phyloP scores from a whole-genome alignment of 2,329 filamentous ascomycete species.

The Colletotrichum cereale region DNA sequence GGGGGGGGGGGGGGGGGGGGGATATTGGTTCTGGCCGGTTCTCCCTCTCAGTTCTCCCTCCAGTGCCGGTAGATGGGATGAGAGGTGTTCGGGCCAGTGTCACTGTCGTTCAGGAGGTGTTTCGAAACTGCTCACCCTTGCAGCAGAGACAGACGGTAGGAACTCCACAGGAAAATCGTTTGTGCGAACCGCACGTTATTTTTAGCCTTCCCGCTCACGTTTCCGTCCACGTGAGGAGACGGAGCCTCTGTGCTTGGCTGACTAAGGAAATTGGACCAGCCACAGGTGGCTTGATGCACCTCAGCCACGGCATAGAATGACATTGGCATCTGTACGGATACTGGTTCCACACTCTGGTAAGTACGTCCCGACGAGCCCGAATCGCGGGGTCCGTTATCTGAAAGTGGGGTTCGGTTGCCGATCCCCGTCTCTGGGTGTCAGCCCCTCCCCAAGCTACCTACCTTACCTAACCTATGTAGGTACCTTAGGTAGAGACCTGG shows the following conservation, averaged over 20 bases:
- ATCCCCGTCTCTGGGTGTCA: slow-evolving; percentile 2
- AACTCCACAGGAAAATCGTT: slow-evolving; percentile 24
- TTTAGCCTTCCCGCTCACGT: background rate
- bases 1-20: background rate
- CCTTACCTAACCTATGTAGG: background rate
- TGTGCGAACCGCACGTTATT: slow-evolving; percentile 23
- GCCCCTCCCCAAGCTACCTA: background rate
- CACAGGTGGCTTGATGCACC: fast-evolving
- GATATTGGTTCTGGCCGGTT: slow-evolving; percentile 13
- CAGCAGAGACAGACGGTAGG: slow-evolving; percentile 6
- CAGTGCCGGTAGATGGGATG: slow-evolving; percentile 23
- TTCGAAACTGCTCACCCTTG: slow-evolving; percentile 38
- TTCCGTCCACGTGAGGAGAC: background rate
- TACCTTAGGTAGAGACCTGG: background rate
- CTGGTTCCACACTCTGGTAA: no score
- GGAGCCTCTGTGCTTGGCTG: background rate
- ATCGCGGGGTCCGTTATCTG: slow-evolving; percentile 36
- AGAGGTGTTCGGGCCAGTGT: slow-evolving; percentile 34
- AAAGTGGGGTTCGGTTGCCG: slow-evolving; percentile 31
- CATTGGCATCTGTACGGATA: background rate
- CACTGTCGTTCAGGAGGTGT: slow-evolving; percentile 34
- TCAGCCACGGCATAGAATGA: background rate
- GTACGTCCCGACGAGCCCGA: background rate
- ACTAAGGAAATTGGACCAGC: background rate
- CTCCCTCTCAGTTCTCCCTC: slow-evolving; percentile 11